phyloP scores from a whole-genome alignment of 257 asterid genomes.

The Verbena officinalis region DNA sequence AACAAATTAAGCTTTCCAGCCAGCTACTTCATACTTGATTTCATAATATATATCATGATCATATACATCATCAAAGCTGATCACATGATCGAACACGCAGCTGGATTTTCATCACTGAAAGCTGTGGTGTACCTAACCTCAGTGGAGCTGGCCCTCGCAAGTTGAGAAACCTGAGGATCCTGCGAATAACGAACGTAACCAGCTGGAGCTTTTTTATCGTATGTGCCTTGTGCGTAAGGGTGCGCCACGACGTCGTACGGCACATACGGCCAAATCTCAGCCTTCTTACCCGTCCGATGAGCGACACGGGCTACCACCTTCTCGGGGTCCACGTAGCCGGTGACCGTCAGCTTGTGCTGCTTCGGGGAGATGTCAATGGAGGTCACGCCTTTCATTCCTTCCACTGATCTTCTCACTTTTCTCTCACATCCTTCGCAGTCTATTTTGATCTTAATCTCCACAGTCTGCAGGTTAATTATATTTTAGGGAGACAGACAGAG shows the following conservation, averaged over 20 bases:
- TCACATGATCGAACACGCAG: slow-evolving; percentile 90
- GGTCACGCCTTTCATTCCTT: slow-evolving; percentile 97
- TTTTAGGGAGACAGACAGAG: not conserved
- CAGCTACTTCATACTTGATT: no score
- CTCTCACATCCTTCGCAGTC: slow-evolving; percentile 98
- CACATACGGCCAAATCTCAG: slow-evolving; percentile 95
- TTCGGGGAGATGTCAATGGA: slow-evolving; percentile 69
- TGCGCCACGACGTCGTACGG: slow-evolving; percentile 92
- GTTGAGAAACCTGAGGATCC: slow-evolving; percentile 62
- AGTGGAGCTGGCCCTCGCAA: slow-evolving; percentile 85
- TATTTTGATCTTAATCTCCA: slow-evolving; percentile 89
- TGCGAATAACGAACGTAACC: slow-evolving; percentile 71
- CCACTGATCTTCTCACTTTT: slow-evolving; percentile 78
- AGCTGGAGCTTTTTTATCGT: slow-evolving; percentile 92
- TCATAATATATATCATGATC: no score
- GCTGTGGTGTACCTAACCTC: slow-evolving; percentile 98
- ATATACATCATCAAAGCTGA: not conserved
- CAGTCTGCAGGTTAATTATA: slow-evolving; percentile 56
- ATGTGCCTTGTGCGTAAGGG: slow-evolving; percentile 86
- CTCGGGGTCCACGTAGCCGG: slow-evolving; percentile 80
- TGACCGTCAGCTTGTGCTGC: slow-evolving; percentile 87
- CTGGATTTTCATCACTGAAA: slow-evolving; percentile 86
- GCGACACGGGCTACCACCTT: slow-evolving; percentile 89
- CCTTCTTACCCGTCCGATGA: slow-evolving; percentile 91
- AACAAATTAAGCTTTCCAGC: no score